phyloP scores from a whole-genome alignment of 257 asterid genomes.

The Jaltomata sinuosa region DNA sequence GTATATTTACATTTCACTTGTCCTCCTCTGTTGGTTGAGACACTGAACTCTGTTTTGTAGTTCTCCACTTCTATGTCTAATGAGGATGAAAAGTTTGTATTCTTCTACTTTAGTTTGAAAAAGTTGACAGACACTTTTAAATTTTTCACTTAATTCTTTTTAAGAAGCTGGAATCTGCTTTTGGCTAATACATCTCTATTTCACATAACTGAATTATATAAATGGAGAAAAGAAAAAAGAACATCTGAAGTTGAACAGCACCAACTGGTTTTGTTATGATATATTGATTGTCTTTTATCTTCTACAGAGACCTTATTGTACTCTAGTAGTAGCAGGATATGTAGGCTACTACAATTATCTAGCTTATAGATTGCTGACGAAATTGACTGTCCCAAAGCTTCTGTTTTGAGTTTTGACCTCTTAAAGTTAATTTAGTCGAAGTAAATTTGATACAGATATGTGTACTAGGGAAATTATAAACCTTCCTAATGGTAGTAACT shows the following conservation, averaged over 20 bases:
- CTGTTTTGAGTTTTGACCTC: not conserved
- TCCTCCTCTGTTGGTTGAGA: not conserved
- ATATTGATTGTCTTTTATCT: not conserved
- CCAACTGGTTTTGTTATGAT: not conserved
- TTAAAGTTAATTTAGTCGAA: not conserved
- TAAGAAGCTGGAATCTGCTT: not conserved
- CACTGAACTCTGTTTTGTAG: not conserved
- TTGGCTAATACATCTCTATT: not conserved
- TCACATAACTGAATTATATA: not conserved
- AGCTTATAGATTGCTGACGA: not conserved
- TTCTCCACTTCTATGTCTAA: not conserved
- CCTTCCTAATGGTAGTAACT: no score
- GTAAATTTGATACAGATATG: not conserved
- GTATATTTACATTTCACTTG: no score
- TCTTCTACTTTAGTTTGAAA: not conserved
- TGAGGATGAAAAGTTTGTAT: not conserved
- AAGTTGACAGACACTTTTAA: not conserved
- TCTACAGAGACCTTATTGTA: not conserved
- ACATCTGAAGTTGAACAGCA: not conserved
- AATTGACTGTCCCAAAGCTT: not conserved
- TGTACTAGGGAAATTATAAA: not conserved
- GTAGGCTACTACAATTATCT: not conserved
- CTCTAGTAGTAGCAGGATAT: not conserved
- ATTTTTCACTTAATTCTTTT: not conserved
- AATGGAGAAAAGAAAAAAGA: not conserved